Conservation (phyloP, 768 basidiomycete species). For the Tricholoma matsutake region DNA sequence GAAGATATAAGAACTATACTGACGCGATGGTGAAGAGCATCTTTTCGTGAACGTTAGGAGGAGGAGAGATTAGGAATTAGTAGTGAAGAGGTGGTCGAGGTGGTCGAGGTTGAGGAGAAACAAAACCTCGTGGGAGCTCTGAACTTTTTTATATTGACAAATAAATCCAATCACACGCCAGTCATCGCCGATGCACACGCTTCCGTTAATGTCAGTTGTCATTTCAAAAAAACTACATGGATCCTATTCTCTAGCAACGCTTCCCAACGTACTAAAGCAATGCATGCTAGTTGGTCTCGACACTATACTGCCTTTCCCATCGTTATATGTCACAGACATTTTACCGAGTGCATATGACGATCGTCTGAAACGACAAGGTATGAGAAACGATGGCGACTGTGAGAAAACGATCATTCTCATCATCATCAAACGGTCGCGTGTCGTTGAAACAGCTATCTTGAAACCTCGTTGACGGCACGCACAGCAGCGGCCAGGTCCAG, state of each 20-base stretch:
- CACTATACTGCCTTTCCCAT: no score
- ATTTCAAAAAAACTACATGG: no score
- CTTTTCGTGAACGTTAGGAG: slow-evolving; percentile 26
- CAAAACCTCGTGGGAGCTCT: neutral
- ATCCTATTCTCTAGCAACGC: no score
- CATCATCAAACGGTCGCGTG: slow-evolving; percentile 93
- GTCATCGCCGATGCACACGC: no score
- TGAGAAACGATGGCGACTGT: neutral
- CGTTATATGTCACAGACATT: no score
- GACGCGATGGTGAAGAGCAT: slow-evolving; percentile 55
- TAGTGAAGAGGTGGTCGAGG: slow-evolving; percentile 13
- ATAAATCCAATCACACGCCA: slow-evolving; percentile 15
- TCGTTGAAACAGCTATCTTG: slow-evolving; percentile 94
- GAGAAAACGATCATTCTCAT: slow-evolving; percentile 16
- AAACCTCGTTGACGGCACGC: slow-evolving; percentile 91
- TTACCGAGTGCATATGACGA: neutral
- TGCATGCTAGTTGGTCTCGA: no score
- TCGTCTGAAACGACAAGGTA: neutral
- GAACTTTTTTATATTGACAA: slow-evolving; percentile 27
- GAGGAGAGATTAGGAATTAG: slow-evolving; percentile 18
- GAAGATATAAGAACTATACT: slow-evolving; percentile 9
- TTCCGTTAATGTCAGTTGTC: no score
- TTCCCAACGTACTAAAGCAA: no score
- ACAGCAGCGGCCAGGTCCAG: slow-evolving; percentile 77
- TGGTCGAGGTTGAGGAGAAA: slow-evolving; percentile 7